phyloP scores from a whole-genome alignment of 1,284 basidiomycete species.

The Lignosus rhinocerotis region DNA sequence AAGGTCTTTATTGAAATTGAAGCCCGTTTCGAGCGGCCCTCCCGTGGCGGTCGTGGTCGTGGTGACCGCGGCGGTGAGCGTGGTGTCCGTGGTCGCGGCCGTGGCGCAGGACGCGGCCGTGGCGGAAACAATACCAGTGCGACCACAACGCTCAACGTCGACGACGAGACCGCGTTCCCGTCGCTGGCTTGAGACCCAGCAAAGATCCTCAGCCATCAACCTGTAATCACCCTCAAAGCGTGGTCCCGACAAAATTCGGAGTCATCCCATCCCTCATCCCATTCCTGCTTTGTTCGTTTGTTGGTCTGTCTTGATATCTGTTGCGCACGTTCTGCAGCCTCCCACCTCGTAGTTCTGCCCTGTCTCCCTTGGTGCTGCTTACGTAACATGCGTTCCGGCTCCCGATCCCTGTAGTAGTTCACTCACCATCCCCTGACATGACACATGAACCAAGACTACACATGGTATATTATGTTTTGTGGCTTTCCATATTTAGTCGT shows the following conservation, averaged over 20 bases:
- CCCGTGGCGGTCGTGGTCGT: conserved; percentile 52
- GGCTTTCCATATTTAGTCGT: conserved; percentile 28
- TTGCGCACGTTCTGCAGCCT: conserved; percentile 16
- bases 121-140: conserved; percentile 36
- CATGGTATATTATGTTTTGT: conserved; percentile 29
- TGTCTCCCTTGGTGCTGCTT: conserved; percentile 13
- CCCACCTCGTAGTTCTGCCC: conserved; percentile 20
- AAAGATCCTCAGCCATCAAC: conserved; percentile 14
- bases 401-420: conserved; percentile 19
- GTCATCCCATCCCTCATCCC: conserved; percentile 9
- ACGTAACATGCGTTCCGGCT: conserved; percentile 13
- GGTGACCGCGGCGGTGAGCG: conserved; percentile 35
- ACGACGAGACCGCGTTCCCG: conserved; percentile 83
- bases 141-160: conserved; percentile 56
- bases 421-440: conserved; percentile 23
- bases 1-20: conserved; percentile 80
- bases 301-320: conserved; percentile 22
- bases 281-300: conserved; percentile 1
- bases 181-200: conserved; percentile 58
- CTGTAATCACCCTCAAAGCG: conserved; percentile 1
- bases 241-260: conserved; percentile 20
- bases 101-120: conserved; percentile 46
- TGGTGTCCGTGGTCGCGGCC: conserved; percentile 35
- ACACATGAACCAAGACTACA: conserved; percentile 31
- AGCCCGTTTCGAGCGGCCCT: conserved; percentile 72